Evolutionary conservation across 2,329 filamentous ascomycete genomes (phyloP).

Genomic region (Aspergillus sp.): DNA sequence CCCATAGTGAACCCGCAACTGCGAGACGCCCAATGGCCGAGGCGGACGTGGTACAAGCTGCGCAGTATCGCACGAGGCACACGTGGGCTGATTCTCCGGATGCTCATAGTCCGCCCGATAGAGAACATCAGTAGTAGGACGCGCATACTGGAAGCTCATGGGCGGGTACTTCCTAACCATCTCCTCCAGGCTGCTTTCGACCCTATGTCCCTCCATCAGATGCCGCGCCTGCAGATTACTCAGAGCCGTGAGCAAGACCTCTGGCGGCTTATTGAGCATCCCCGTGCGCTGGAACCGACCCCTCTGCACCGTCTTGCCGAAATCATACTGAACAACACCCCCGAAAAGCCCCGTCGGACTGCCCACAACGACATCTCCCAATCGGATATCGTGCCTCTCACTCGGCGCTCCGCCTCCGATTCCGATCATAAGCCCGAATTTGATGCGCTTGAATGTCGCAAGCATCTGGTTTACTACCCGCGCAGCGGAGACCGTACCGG

Average conservation of each 20-base stretch:
- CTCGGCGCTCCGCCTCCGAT: slow-evolving; percentile 22
- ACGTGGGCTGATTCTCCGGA: not conserved
- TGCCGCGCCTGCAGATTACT: slow-evolving; percentile 19
- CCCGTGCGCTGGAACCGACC: slow-evolving; percentile 21
- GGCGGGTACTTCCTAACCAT: slow-evolving; percentile 11
- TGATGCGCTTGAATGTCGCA: not conserved
- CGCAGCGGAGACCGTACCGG: not conserved
- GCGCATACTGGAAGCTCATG: not conserved
- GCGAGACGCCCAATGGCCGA: not conserved
- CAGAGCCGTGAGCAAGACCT: slow-evolving; percentile 18
- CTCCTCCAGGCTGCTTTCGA: not conserved
- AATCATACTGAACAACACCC: slow-evolving; percentile 29
- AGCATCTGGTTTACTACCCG: not conserved
- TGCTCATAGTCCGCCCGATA: slow-evolving; percentile 9
- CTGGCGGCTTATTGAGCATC: slow-evolving; percentile 20
- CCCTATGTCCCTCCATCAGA: not conserved
- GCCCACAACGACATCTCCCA: slow-evolving; percentile 25
- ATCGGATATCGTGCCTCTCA: slow-evolving; percentile 19
- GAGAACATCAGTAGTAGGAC: not conserved
- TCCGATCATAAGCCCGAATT: slow-evolving; percentile 19
- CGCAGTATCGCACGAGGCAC: not conserved
- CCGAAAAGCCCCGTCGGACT: slow-evolving; percentile 8
- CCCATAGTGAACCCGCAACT: slow-evolving; percentile 22
- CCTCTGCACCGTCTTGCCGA: slow-evolving; percentile 21
- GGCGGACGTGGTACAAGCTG: not conserved